Conservation (phyloP, 2,329 filamentous ascomycete species). For the Gyromitra esculenta region DNA sequence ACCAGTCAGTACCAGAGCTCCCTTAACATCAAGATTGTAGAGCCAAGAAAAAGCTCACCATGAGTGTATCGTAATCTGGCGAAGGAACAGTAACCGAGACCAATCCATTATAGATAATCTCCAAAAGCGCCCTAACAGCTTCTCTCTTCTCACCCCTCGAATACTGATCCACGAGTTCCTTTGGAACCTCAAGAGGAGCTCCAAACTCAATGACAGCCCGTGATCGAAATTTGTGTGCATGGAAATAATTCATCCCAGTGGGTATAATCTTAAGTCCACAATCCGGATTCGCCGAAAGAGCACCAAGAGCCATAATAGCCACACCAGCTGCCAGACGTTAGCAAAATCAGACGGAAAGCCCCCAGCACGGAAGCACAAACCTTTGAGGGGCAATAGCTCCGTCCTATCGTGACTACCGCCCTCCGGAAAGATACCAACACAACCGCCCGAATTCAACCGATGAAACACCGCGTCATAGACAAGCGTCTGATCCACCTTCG, state of each 20-base stretch:
- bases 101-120: constrained; percentile 85
- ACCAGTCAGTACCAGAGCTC: constrained; percentile 58
- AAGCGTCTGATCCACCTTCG: constrained; percentile 90
- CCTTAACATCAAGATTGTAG: not conserved
- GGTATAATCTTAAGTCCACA: constrained; percentile 94
- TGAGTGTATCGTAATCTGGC: constrained; percentile 94
- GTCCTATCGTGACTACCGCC: constrained; percentile 95
- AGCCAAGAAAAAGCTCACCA: constrained; percentile 66
- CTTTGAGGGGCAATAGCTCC: constrained; percentile 87
- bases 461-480: constrained; percentile 95
- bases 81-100: constrained; percentile 89
- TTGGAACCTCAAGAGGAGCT: constrained; percentile 82
- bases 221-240: constrained; percentile 97
- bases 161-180: constrained; percentile 85
- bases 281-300: constrained; percentile 82
- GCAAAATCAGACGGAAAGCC: not conserved
- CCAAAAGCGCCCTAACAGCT: constrained; percentile 83
- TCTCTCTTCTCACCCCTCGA: constrained; percentile 83
- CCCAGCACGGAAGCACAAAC: constrained; percentile 58
- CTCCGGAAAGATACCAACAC: constrained; percentile 96
- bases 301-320: constrained; percentile 95
- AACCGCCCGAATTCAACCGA: constrained; percentile 81
- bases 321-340: constrained; percentile 73
- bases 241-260: constrained; percentile 99
- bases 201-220: constrained; percentile 96